phyloP scores from a whole-genome alignment of 2,329 filamentous ascomycete species.

The Xylaria sp. region DNA sequence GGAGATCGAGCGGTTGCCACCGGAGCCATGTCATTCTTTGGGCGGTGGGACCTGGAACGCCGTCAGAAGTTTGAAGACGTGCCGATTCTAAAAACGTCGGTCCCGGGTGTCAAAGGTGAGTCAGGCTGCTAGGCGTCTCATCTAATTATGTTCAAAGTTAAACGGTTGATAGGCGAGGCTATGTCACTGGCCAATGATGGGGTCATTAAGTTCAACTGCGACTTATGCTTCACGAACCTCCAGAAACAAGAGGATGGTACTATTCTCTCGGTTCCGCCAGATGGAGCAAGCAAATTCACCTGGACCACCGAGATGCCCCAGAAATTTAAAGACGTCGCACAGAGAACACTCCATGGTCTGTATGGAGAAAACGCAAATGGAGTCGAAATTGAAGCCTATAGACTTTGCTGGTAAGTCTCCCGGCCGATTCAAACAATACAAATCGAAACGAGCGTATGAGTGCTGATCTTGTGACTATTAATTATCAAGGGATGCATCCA shows the following conservation, averaged over 20 bases:
- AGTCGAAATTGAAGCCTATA: not conserved
- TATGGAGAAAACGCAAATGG: not conserved
- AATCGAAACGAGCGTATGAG: not conserved
- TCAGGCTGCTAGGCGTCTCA: not conserved
- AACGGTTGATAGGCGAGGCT: not conserved
- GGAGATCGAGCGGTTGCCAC: not conserved
- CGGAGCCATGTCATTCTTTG: not conserved
- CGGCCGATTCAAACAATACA: not conserved
- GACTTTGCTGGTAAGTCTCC: not conserved
- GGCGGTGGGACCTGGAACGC: not conserved
- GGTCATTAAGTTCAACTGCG: not conserved
- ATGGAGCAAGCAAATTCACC: not conserved
- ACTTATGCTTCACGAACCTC: not conserved
- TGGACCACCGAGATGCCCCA: not conserved
- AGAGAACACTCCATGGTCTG: not conserved
- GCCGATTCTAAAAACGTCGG: not conserved
- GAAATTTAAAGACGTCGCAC: not conserved
- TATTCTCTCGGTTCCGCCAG: not conserved
- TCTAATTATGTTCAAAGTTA: not conserved
- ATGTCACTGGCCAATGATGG: not conserved
- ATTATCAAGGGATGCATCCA: not conserved
- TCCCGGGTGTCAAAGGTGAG: not conserved
- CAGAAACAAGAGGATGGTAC: not conserved
- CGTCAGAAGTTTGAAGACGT: not conserved
- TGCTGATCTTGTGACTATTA: not conserved